Evolutionary conservation across 176 grass and related monocot genomes (phyloP).

Genomic region (Carex scoparia): DNA sequence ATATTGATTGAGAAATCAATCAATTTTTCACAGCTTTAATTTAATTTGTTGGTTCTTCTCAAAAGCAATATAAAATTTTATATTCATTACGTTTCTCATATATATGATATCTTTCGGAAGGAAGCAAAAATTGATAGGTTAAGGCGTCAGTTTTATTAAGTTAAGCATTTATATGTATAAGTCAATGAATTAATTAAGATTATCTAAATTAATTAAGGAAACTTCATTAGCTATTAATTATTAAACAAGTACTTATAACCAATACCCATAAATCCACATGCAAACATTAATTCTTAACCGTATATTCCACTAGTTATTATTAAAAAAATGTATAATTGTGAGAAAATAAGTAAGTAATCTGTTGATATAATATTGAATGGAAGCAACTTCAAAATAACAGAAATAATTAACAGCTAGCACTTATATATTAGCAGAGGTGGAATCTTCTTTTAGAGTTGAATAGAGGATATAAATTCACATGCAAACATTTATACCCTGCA

Average conservation of each 20-base stretch:
- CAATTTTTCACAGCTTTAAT: background rate
- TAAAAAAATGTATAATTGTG: background rate
- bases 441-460: background rate
- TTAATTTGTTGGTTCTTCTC: background rate
- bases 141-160: background rate
- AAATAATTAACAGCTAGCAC: background rate
- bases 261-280: background rate
- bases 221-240: background rate
- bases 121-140: background rate
- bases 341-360: background rate
- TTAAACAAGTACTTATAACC: background rate
- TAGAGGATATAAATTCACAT: background rate
- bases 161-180: background rate
- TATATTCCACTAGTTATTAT: no score
- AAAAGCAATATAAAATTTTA: background rate
- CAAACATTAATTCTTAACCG: background rate
- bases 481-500: background rate
- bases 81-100: background rate
- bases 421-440: no score
- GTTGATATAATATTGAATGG: background rate
- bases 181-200: background rate
- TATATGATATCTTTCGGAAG: background rate
- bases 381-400: background rate
- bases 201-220: background rate
- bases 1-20: background rate